A percentile compares a stretch with the other conserved stretches of the same genome.
Conservation (phyloP, 345 rosid species). For the Arabidopsis suecica region DNA sequence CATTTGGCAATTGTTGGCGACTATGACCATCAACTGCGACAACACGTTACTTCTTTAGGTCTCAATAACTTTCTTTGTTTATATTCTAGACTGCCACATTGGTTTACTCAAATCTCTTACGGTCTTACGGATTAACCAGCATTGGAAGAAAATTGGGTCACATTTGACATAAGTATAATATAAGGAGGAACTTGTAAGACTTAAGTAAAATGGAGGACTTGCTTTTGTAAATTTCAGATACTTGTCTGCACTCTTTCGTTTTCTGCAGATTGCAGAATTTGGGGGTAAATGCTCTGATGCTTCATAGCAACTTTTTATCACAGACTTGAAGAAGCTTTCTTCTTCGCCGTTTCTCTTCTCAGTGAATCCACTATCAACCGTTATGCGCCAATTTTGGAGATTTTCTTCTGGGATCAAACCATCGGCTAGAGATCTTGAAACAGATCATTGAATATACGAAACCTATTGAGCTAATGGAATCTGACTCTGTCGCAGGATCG, state of each 20-base stretch:
- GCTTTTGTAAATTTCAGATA: conserved; percentile 38
- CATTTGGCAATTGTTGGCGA: too few relatives aligned
- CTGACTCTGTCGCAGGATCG: conserved; percentile 22
- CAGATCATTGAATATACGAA: conserved; percentile 30
- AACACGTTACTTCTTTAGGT: too few relatives aligned
- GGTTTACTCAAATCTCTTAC: too few relatives aligned
- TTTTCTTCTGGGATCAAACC: conserved; percentile 30
- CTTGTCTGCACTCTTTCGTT: conserved; percentile 40
- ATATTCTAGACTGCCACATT: too few relatives aligned
- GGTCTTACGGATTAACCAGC: too few relatives aligned
- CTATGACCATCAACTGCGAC: too few relatives aligned
- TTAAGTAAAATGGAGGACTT: not conserved
- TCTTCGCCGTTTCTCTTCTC: conserved; percentile 17
- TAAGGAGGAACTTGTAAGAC: not conserved
- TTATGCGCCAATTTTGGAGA: conserved; percentile 28
- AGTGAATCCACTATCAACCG: conserved; percentile 12
- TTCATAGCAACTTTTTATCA: conserved; percentile 17
- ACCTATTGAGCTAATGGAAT: conserved; percentile 35
- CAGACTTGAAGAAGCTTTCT: conserved; percentile 21
- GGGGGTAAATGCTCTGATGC: conserved; percentile 41
- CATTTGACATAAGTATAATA: not conserved
- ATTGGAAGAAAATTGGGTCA: too few relatives aligned
- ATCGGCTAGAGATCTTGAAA: conserved; percentile 35
- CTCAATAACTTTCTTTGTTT: too few relatives aligned
- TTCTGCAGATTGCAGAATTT: conserved; percentile 36